Evolutionary conservation across 2,329 filamentous ascomycete genomes (phyloP), one percentile per base, ranked within the genome.

Genomic region (Exophiala lecanii-corni): DNA sequence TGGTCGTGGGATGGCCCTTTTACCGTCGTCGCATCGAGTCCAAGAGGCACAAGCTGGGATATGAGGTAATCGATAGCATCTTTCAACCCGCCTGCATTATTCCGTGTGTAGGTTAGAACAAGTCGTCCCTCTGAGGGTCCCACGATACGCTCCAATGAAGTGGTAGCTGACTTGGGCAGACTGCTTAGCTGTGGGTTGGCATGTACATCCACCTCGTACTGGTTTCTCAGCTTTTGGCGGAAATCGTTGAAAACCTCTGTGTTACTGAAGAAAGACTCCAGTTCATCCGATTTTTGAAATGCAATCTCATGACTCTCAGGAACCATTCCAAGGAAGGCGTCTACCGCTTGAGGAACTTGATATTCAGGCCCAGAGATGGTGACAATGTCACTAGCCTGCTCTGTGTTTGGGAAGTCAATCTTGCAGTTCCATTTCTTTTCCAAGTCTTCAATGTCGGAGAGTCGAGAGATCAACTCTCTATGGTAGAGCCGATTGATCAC

Each of bases 391-490:
- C 91, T 97, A 16, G 92, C 92, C 67, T 94, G 86, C 65, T 98
- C 92, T 7, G 92, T 97, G 68, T 89, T 95, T 5, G 92, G 92
- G 62, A 98, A 98, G 56, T 89, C 86, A 60, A 98, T 94, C 73
- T 97, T 97, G 81, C 92, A 98, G 66, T 97, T 97, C 84, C 89
- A 97, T 69, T 95, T 96, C 75, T 94, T 94, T 72, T 98, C 92
- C 39, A 98, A 75, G 56, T 92, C 87, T 55, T 97, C 91, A 45
- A 98, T 88, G 60, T 96, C 87, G 33, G 79, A 73, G 53, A 97
- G 82, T 47, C 89, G 87, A 47, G 86, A 79, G 62, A 98, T 84
- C 48, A 98, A 80, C 67, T 95, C 88, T 53, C 92, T 86, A 61
- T 98, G 92, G 63, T 96, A 96, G 44, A 98, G 75, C 40, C 92